A percentile compares a stretch with the other conserved stretches of the same genome.
Conservation (phyloP, 176 grass and related monocot species). For the Alopecurus myosuroides region DNA sequence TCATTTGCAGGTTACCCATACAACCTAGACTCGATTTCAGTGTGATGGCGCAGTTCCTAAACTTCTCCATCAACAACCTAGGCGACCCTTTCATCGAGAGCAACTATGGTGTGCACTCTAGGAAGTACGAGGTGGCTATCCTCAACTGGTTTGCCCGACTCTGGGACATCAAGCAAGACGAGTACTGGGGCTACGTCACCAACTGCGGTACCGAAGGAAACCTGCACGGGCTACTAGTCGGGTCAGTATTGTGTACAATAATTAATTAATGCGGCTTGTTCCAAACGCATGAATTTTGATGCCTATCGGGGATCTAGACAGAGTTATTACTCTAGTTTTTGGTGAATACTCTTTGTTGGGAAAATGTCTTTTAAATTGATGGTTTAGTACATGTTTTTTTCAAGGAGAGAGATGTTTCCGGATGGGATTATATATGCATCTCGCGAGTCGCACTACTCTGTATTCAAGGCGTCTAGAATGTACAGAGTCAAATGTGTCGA, state of each 20-base stretch:
- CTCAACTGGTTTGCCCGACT: constrained; percentile 53
- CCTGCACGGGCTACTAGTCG: background rate
- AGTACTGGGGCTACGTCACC: constrained; percentile 58
- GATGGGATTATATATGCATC: constrained; percentile 41
- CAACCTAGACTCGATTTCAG: constrained; percentile 43
- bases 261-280: no score
- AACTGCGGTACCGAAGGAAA: constrained; percentile 47
- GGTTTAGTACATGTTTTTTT: background rate
- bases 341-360: background rate
- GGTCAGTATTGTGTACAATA: background rate
- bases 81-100: constrained; percentile 60
- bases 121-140: constrained; percentile 35
- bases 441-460: constrained; percentile 39
- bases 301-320: no score
- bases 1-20: constrained; percentile 39
- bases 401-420: constrained; percentile 40
- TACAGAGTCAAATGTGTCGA: constrained; percentile 38
- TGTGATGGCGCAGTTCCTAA: background rate
- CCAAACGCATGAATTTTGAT: no score
- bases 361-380: background rate
- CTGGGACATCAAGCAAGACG: constrained; percentile 17
- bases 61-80: constrained; percentile 38
- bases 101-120: constrained; percentile 50
- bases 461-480: constrained; percentile 53
- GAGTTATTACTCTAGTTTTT: background rate